Base-by-base conservation (phyloP, 768 basidiomycete species). In the Fibroporia radiculosa region DNA sequence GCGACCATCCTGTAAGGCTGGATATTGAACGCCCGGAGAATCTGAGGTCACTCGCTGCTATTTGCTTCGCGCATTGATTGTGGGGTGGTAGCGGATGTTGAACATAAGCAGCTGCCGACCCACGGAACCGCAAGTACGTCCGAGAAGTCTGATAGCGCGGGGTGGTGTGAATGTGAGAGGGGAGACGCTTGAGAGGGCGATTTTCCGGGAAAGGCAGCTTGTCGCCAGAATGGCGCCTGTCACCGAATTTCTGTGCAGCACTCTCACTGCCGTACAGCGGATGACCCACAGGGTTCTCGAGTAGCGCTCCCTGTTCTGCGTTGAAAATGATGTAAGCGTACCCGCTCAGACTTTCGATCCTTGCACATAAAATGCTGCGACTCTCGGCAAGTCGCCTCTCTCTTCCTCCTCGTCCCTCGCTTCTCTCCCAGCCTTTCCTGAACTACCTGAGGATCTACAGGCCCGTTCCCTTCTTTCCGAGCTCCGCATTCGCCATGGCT, bases 331-430 rank as follows among this genome's bases (percentile, higher is more conserved):
- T 42, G 41, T 42, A 42, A 42, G 41, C 41, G 34, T 8, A 35
- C 20, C 41, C 33, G 23, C 23, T 41, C 43, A 20, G 20, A 34
- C 11, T 27, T 18, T n/a, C 19, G 18, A 28, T 16, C 14, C 22
- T 27, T 32, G 25, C 48, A 25, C 42, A 43, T 32, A 36, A 34
- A 44, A 55, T 55, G 54, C 38, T 38, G 33, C 54, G 46, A 48
- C 45, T 55, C 27, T 31, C 41, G 42, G 45, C 47, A 37, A 44
- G 45, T 44, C 49, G 47, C 33, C 44, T 39, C 35, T 27, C 37
- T 33, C 38, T 43, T 41, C 46, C 37, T 12, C 32, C 20, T 14
- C 16, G 33, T 32, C 19, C 40, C 22, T 16, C 38, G 4, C 18
- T 24, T 13, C 29, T 28, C 13, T 26, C 36, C 7, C 23, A 13